Base-by-base conservation (phyloP, 148 eudicot species). In the Camellia lanceoleosa region DNA sequence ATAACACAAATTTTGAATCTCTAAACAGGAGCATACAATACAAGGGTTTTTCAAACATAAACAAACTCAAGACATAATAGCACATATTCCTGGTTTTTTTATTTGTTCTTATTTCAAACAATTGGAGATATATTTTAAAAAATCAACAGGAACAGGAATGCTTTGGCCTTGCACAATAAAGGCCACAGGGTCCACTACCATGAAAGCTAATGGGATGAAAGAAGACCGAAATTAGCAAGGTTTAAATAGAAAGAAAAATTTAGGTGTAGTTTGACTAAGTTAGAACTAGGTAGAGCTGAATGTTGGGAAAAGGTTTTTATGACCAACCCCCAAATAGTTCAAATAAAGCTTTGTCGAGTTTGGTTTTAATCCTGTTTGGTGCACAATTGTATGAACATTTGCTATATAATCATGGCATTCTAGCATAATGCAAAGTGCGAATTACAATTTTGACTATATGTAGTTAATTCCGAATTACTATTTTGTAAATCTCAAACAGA, bases 241-340 rank as follows among this genome's bases (percentile, higher is more conserved):
- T 7, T 51, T 51, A 51, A 23, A 71, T 10, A 1, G 1, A 23
- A 71, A 52, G 12, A 51, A 71, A 16, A 49, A 8, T 51, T 7
- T 0, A 54, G 4, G 59, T 19, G 18, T 51, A 5, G 41, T 55
- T 1, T 56, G 19, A 55, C 41, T 13, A n/a, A 55, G 38, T 12
- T 7, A 63, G 61, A 49, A 19, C 63, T 3, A 74, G 14, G n/a
- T 72, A 58, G 64, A 74, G 77, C 38, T 59, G 66, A 74, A 43
- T 42, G 51, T n/a, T 18, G 4, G 54, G 15, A 56, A 56, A 74
- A n/a, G 66, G 59, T 9, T 58, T 41, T n/a, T 58, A 58, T 59
- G 15, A 74, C 49, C 42, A 43, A 59, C 1, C 16, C 19, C 23
- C 30, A 38, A 44, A 74, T n/a, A 59, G 18, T 74, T 42, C 4